Evolutionary conservation across 164 flowering plant genomes (phyloP), one percentile per base, ranked within the genome.

Genomic region (Magnolia changhungtana): DNA sequence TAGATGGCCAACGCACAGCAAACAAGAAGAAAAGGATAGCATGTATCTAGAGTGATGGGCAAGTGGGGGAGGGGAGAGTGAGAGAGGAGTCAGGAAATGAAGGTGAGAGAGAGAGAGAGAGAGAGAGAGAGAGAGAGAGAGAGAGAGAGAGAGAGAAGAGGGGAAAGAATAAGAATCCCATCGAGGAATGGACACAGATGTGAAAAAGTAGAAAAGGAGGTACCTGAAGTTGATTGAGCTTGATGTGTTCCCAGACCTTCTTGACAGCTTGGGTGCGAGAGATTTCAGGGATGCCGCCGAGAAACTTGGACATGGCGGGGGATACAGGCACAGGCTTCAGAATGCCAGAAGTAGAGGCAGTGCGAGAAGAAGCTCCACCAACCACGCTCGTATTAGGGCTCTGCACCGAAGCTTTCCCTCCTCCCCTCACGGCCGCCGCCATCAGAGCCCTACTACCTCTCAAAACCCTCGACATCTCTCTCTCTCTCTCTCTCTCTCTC

Each of bases 201-300:
- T 0, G 45, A 2, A 59, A 13, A 70, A 70, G 23, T 21, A 50
- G 4, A 8, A 21, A 18, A 37, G n/a, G 8, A 50, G 50, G 29
- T 23, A 93, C 95, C 93, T 93, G 97, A 19, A 93, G 93, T 59
- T 88, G 81, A 75, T 89, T 78, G 69, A 69, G 71, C 87, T 91
- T 93, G 87, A 93, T 84, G 80, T 93, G 78, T 8, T 81, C 84
- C 98, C 96, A 93, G 76, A 93, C 76, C 84, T 89, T 83, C 87
- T 88, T 91, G 74, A 91, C 85, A 67, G 91, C 90, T 0, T 86
- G 84, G 23, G 86, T 66, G 9, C 96, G 90, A 50, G 96, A 87
- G 64, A 80, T 74, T 75, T 90, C 86, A 0, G 86, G 66, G 24
- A 76, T 86, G 9, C 94, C 94, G 9, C 94, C 94, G 8, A 90